These are phyloP conservation scores for Umbelopsis sp. DNA, from an alignment of 192 early-diverging fungal species.

Conservation along the genomic window DNA sequence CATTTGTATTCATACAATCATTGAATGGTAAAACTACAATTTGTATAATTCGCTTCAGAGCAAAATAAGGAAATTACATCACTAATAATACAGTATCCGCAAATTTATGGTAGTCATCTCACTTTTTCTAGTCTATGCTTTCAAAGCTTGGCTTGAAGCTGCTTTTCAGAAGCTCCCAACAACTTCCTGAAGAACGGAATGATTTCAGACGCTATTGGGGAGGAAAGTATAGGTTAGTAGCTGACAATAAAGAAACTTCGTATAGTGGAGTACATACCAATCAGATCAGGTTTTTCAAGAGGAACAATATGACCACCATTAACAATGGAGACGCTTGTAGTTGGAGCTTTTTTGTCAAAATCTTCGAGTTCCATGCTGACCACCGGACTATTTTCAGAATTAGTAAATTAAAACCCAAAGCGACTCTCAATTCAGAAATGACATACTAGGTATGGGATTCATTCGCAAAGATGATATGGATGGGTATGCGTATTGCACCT, in stretches of 20 bases:
- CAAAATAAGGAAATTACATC: background rate
- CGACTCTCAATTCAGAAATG: background rate
- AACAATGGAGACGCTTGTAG: slow-evolving; percentile 26
- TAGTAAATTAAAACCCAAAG: too few species aligned
- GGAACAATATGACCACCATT: slow-evolving; percentile 42
- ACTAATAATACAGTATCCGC: too few species aligned
- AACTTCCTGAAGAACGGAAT: background rate
- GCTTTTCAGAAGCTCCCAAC: background rate
- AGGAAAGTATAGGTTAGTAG: background rate
- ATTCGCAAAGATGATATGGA: slow-evolving; percentile 42
- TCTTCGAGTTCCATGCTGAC: slow-evolving; percentile 20
- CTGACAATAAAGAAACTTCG: background rate
- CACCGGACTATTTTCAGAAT: too few species aligned
- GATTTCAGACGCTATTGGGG: slow-evolving; percentile 14
- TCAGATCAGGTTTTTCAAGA: slow-evolving; percentile 41
- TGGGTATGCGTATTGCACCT: slow-evolving; percentile 35
- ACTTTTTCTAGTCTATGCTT: background rate
- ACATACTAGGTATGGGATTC: slow-evolving; percentile 43
- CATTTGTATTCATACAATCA: too few species aligned
- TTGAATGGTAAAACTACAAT: too few species aligned
- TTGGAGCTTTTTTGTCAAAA: slow-evolving; percentile 22
- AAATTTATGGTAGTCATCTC: too few species aligned
- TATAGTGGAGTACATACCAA: slow-evolving; percentile 27
- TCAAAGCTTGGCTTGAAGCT: slow-evolving; percentile 15
- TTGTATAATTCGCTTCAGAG: background rate